phyloP scores from a whole-genome alignment of 2,329 filamentous ascomycete species.

The Diaporthe australafricana region DNA sequence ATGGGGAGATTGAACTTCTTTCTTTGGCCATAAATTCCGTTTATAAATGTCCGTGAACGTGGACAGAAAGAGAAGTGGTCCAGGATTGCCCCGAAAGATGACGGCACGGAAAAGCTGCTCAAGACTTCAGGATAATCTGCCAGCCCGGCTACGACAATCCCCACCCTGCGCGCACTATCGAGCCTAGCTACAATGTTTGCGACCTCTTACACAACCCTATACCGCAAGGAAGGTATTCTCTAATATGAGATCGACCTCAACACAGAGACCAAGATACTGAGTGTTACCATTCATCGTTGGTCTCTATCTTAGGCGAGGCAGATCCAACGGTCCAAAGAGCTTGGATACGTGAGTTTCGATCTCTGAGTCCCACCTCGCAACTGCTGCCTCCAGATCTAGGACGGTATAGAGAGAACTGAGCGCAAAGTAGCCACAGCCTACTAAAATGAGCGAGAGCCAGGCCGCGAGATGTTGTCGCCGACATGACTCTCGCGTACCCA shows the following conservation, averaged over 20 bases:
- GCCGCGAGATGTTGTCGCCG: neutral
- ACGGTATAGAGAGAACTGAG: neutral
- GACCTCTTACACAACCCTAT: neutral
- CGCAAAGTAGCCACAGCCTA: neutral
- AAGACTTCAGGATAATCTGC: constrained; percentile 13
- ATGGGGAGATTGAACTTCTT: neutral
- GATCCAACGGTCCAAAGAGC: neutral
- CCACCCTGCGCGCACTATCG: neutral
- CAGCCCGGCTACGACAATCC: neutral
- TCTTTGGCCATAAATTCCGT: neutral
- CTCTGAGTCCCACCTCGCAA: neutral
- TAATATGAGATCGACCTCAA: neutral
- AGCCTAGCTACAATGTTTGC: neutral
- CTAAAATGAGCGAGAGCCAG: neutral
- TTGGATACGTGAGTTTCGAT: neutral
- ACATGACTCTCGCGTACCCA: neutral
- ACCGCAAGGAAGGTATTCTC: neutral
- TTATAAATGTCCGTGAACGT: neutral
- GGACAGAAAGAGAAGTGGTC: neutral
- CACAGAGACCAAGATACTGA: neutral
- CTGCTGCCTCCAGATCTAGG: constrained; percentile 2
- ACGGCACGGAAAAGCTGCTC: neutral
- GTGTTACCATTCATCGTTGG: neutral
- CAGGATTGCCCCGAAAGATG: neutral
- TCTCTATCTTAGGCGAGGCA: too few relatives aligned